Evolutionary conservation across 306 rosid species (phyloP), one percentile per base, ranked within the genome.

Genomic region (Neltuma alba): DNA sequence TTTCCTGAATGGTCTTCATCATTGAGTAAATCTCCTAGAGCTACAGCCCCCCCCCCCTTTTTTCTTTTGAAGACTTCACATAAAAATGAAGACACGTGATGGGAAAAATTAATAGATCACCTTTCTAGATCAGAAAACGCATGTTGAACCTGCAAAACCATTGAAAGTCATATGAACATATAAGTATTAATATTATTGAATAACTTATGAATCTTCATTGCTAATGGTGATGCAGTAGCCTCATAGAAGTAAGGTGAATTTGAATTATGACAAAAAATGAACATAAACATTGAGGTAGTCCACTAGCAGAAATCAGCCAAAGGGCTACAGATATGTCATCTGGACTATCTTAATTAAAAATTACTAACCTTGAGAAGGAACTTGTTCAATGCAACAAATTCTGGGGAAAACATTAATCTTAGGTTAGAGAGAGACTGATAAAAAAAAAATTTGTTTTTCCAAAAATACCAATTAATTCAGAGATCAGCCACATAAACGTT

Each of bases 331-430:
- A 70, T 34, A 36, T 44, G 64, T 55, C 67, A 81, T 48, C 30
- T 15, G 61, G 2, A 76, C 38, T 58, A 34, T n/a, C n/a, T n/a
- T n/a, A 31, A 58, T 64, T 47, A 74, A 70, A 58, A 72, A 80
- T 34, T n/a, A 65, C 88, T 62, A 79, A 90, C 97, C 98, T 90
- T 92, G 44, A 87, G 87, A 83, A 92, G 94, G 86, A 90, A 94
- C 82, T 85, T 88, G 96, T 94, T 94, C 78, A 92, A 95, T 7
- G 93, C 98, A 74, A 88, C 85, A 75, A 94, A 94, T 86, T 92
- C 97, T 92, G 89, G 65, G 47, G 21, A 80, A 47, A 64, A 13
- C 41, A 72, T 0, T 38, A 34, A 77, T 41, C n/a, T 16, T 31
- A 60, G 41, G 83, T 73, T 74, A 81, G 85, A 68, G 44, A 73